Evolutionary conservation across 208 protist species (phyloP).

Genomic region (Leishmania martiniquensis): DNA sequence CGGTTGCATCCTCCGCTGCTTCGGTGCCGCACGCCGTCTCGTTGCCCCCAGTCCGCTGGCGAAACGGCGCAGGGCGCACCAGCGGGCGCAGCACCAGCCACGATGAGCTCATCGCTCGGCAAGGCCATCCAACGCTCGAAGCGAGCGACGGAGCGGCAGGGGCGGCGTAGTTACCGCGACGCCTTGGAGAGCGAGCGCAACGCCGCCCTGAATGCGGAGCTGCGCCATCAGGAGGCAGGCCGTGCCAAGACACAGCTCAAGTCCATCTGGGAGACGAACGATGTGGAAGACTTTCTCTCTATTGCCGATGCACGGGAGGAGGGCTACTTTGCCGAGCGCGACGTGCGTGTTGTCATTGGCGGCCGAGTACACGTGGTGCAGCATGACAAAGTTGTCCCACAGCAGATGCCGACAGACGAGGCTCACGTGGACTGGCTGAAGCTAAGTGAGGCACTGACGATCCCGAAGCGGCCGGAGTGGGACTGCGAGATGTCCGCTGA

Average conservation of each 20-base stretch:
- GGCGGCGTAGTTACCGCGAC: slow-evolving; percentile 46
- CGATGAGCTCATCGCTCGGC: slow-evolving; percentile 65
- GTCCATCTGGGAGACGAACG: slow-evolving; percentile 91
- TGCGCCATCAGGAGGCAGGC: slow-evolving; percentile 40
- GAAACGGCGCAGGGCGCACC: neutral
- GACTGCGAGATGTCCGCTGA: slow-evolving; percentile 70
- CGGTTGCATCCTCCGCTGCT: neutral
- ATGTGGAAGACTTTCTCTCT: slow-evolving; percentile 85
- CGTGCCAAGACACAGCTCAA: slow-evolving; percentile 48
- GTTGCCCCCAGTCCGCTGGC: neutral
- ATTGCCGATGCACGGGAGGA: slow-evolving; percentile 88
- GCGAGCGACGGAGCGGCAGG: slow-evolving; percentile 39
- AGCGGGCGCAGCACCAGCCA: neutral
- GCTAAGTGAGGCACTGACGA: slow-evolving; percentile 80
- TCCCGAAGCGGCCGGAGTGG: slow-evolving; percentile 86
- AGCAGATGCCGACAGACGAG: slow-evolving; percentile 29
- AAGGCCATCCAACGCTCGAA: slow-evolving; percentile 83
- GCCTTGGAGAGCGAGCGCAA: slow-evolving; percentile 53
- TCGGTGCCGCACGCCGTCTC: neutral
- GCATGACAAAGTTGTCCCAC: slow-evolving; percentile 66
- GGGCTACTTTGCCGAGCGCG: slow-evolving; percentile 83
- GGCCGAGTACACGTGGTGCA: slow-evolving; percentile 81
- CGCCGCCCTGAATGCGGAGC: slow-evolving; percentile 42
- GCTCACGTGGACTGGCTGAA: slow-evolving; percentile 68
- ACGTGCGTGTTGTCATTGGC: slow-evolving; percentile 81